phyloP scores from a whole-genome alignment of 139 green algal species.

The Nannochloris sp. region DNA sequence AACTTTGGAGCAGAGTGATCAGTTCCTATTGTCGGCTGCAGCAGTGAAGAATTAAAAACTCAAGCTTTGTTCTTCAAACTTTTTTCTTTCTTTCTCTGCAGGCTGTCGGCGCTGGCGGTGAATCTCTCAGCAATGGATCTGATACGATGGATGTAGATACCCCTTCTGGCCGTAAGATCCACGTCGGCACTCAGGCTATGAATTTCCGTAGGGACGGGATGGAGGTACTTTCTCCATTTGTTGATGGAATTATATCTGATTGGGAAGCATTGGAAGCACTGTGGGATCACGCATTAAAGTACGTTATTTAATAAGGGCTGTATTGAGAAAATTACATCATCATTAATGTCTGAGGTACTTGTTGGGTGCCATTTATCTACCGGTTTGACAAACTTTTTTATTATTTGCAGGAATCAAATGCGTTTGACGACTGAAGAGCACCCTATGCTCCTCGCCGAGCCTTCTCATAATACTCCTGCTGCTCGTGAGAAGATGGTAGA shows the following conservation, averaged over 20 bases:
- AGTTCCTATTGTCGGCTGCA: background rate
- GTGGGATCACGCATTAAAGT: slow-evolving; percentile 50
- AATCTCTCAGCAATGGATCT: background rate
- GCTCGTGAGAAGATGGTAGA: slow-evolving; percentile 69
- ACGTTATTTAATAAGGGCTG: background rate
- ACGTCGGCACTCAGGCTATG: slow-evolving; percentile 41
- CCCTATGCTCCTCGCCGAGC: slow-evolving; percentile 85
- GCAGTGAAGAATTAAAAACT: background rate
- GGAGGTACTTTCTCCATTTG: slow-evolving; percentile 47
- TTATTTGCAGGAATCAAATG: slow-evolving; percentile 64
- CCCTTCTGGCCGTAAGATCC: slow-evolving; percentile 18
- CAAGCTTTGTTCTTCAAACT: background rate
- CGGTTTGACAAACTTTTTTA: background rate
- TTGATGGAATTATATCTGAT: slow-evolving; percentile 46
- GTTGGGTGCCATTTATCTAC: background rate
- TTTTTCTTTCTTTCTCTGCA: slow-evolving; percentile 5
- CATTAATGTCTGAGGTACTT: background rate
- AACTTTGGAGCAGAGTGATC: background rate
- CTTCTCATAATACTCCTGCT: slow-evolving; percentile 54
- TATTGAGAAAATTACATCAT: too few species aligned
- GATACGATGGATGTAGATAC: slow-evolving; percentile 32
- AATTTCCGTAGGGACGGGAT: slow-evolving; percentile 48
- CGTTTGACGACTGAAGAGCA: slow-evolving; percentile 70
- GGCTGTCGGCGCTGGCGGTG: slow-evolving; percentile 7
- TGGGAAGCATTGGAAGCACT: slow-evolving; percentile 58